Evolutionary conservation across 139 green algal genomes (phyloP).

Genomic region (Chlorella ohadii): DNA sequence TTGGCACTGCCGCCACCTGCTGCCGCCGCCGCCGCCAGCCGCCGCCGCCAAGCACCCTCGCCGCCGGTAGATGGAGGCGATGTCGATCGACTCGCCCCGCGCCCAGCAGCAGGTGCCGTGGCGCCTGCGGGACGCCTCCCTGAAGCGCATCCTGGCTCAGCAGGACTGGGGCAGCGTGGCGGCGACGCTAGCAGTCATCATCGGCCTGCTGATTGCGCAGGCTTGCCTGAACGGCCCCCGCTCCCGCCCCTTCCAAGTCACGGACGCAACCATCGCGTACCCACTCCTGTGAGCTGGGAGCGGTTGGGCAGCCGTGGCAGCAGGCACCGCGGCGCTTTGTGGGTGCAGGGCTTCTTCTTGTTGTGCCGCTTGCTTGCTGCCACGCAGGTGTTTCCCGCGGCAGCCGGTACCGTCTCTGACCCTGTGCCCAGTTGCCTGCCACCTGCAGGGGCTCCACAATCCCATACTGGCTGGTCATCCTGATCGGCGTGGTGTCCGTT

Average conservation of each 20-base stretch:
- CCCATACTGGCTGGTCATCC: slow-evolving; percentile 34
- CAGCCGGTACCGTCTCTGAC: no score
- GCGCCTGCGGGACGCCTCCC: neutral
- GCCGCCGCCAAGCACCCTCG: no score
- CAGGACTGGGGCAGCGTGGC: slow-evolving; percentile 15
- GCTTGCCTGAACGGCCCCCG: neutral
- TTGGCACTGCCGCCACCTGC: no score
- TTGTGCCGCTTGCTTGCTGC: neutral
- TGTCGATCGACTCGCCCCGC: no score
- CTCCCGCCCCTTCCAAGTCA: neutral
- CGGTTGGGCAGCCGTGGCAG: neutral
- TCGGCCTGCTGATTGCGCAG: neutral
- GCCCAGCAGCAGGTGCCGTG: neutral
- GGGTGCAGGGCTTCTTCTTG: neutral
- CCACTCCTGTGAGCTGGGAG: neutral
- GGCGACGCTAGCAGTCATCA: neutral
- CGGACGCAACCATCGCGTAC: slow-evolving; percentile 42
- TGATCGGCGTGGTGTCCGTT: neutral
- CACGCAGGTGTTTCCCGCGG: no score
- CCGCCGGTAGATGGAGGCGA: no score
- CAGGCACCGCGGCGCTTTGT: no score
- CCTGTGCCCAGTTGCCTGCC: neutral
- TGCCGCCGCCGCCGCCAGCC: no score
- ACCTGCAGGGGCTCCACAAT: slow-evolving; percentile 18
- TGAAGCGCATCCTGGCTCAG: neutral